Conservation (phyloP, 805 yeast species). For the Yarrowia keelungensis region DNA sequence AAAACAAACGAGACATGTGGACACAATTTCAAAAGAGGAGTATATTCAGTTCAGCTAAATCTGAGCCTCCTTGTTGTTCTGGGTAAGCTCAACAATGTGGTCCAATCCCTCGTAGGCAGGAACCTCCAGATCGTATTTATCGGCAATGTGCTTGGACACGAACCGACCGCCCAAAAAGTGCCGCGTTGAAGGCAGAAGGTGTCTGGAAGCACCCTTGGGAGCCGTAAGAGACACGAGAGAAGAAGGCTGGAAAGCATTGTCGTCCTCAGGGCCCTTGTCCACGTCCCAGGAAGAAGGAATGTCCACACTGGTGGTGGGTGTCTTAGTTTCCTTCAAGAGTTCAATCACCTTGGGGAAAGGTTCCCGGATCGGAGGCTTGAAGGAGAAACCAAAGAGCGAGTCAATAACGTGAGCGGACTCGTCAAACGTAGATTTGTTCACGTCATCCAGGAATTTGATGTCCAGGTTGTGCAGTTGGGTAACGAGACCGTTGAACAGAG, state of each 20-base stretch:
- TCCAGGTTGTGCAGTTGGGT: slow-evolving; percentile 71
- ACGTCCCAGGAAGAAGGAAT: slow-evolving; percentile 98
- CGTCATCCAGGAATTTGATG: slow-evolving; percentile 59
- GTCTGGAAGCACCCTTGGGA: slow-evolving; percentile 84
- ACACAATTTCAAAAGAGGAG: background rate
- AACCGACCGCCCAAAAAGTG: slow-evolving; percentile 95
- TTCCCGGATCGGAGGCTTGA: slow-evolving; percentile 82
- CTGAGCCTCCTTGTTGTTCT: slow-evolving; percentile 21
- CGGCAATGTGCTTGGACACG: slow-evolving; percentile 69
- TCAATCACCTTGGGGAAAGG: slow-evolving; percentile 67
- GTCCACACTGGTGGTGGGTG: slow-evolving; percentile 82
- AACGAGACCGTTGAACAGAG: slow-evolving; percentile 65
- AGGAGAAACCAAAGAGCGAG: slow-evolving; percentile 91
- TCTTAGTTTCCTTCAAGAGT: slow-evolving; percentile 51
- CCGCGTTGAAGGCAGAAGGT: slow-evolving; percentile 53
- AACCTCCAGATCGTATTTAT: slow-evolving; percentile 71
- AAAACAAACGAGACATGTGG: background rate
- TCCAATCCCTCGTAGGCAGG: slow-evolving; percentile 65
- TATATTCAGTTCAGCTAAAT: slow-evolving; percentile 3
- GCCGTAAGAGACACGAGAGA: slow-evolving; percentile 86
- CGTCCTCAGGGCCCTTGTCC: slow-evolving; percentile 72
- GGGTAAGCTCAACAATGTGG: slow-evolving; percentile 55
- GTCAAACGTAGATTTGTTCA: slow-evolving; percentile 47
- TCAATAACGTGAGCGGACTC: slow-evolving; percentile 67
- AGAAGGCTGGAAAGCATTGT: slow-evolving; percentile 61